A percentile compares a stretch with the other conserved stretches of the same genome.
These are phyloP conservation scores for Stephania yunnanensis DNA, from an alignment of 164 flowering plant genomes.

Conservation along the genomic window DNA sequence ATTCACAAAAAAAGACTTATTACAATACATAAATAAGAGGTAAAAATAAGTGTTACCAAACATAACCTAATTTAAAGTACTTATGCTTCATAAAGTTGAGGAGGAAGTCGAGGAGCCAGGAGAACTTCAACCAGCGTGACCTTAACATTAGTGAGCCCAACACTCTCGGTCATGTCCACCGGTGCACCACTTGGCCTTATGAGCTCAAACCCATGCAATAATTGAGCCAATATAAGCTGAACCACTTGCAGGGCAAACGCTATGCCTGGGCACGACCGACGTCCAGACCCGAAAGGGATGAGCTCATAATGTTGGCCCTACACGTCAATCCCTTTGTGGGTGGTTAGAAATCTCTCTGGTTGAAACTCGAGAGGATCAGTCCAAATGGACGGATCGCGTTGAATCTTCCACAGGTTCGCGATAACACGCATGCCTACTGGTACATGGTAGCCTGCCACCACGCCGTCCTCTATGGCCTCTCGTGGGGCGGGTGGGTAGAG, in stretches of 20 bases:
- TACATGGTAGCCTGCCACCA: constrained; percentile 22
- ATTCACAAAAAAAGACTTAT: no score
- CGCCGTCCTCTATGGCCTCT: constrained; percentile 22
- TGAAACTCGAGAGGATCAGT: constrained; percentile 25
- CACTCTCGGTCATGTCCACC: constrained; percentile 23
- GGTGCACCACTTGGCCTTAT: not conserved
- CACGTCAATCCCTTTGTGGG: constrained; percentile 11
- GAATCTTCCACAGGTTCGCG: constrained; percentile 34
- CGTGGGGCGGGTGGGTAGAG: constrained; percentile 21
- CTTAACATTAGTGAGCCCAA: constrained; percentile 14
- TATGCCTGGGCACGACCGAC: constrained; percentile 26
- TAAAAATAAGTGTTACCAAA: no score
- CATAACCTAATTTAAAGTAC: no score
- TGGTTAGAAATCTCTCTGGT: constrained; percentile 30
- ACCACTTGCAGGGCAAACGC: constrained; percentile 16
- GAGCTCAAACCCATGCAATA: constrained; percentile 27
- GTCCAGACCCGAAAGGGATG: constrained; percentile 29
- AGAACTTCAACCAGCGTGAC: constrained; percentile 9
- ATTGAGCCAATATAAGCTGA: constrained; percentile 22
- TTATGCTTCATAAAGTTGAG: constrained; percentile 1
- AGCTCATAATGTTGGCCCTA: constrained; percentile 19
- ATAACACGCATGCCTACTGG: constrained; percentile 23
- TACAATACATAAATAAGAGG: no score
- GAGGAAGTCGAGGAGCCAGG: constrained; percentile 20
- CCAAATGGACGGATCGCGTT: constrained; percentile 33